These are phyloP conservation scores for Adansonia rubrostipa DNA, from an alignment of 441 rosid species.

Conservation along the genomic window DNA sequence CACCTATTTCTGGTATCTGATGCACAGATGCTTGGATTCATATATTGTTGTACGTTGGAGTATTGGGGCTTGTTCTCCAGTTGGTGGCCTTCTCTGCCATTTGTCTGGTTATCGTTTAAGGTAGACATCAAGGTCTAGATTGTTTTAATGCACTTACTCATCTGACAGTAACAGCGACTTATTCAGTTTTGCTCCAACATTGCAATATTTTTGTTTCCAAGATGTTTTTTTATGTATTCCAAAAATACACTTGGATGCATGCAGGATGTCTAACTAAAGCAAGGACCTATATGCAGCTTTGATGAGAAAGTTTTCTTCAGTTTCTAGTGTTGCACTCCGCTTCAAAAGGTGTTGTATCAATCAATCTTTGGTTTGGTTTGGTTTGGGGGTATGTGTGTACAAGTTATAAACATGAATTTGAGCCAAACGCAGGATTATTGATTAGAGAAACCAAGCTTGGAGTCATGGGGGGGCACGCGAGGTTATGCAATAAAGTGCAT, in stretches of 20 bases:
- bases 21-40: not conserved
- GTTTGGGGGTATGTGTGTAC: not conserved
- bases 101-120: not conserved
- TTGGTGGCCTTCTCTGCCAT: not conserved
- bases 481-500: slow-evolving; percentile 19
- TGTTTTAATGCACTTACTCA: not conserved
- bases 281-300: slow-evolving; percentile 18
- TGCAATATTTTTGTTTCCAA: not conserved
- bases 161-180: not conserved
- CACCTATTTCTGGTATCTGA: not conserved
- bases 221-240: not conserved
- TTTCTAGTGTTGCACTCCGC: slow-evolving; percentile 18
- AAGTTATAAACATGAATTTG: not conserved
- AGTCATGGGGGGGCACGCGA: slow-evolving; percentile 11
- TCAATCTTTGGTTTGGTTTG: too few species aligned
- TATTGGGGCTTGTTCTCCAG: not conserved
- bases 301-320: slow-evolving; percentile 11
- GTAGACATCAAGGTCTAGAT: not conserved
- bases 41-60: not conserved
- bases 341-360: not conserved
- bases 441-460: slow-evolving; percentile 20
- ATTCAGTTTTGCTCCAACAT: not conserved
- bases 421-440: slow-evolving; percentile 21
- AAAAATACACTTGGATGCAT: not conserved
- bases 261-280: slow-evolving; percentile 19